Evolutionary conservation across 1,139 yeast genomes (phyloP), one percentile per base, ranked within the genome.

Genomic region (Yamadazyma atmosphaerica): DNA sequence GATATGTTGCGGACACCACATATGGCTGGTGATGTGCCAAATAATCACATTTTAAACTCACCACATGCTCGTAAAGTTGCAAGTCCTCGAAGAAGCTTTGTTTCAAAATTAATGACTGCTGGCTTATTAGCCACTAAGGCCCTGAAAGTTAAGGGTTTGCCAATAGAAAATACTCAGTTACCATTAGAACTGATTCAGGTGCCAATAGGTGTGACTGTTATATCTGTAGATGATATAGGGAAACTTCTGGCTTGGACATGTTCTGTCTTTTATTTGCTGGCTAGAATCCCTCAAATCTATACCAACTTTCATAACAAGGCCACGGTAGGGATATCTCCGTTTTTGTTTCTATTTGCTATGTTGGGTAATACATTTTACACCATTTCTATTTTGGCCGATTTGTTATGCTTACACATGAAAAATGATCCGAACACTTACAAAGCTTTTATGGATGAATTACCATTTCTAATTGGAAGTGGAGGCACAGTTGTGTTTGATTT

Each of bases 261-360:
- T 45, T 84, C 94, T 0, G 49, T 61, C 4, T 75, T 86, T 40
- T 90, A 89, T 55, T 68, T 88, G 28, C 65, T 79, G 5, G 85
- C 96, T 3, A 67, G 97, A 46, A 55, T 86, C 17, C 97, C 97
- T 1, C 98, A 90, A 54, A 69, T 90, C 32, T 55, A 70, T 50
- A 58, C 66, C 34, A 69, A 69, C 46, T 59, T 50, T 42, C 42
- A 36, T 2, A 46, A 49, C 30, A 56, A 60, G 34, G 60, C 71
- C 12, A 68, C 74, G 3, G 45, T 56, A 26, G 75, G 75, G 0
- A 56, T 68, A 4, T 64, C 74, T 3, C 58, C 65, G 2, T 61
- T 51, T 36, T 53, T 69, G 29, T 65, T 69, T 38, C 25, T 66
- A 2, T 62, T 65, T 44, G 71, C 72, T 24, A 55, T 68, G 59